Evolutionary conservation across 2,329 filamentous ascomycete species (phyloP), one percentile per base, ranked within the genome.

Genomic region (Neofusicoccum parvum): DNA sequence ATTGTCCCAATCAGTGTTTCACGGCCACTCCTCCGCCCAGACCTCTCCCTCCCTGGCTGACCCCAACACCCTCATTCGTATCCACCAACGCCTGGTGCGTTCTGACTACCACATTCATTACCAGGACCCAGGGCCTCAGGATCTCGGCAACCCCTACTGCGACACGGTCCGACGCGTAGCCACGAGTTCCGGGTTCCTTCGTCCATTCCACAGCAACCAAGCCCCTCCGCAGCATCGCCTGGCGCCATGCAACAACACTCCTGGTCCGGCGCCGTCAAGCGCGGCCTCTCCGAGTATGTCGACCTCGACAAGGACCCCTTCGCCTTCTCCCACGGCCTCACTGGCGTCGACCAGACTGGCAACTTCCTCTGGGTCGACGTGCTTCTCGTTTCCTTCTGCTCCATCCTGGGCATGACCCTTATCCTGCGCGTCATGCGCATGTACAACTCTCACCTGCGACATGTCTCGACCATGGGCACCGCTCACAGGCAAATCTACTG

Each of bases 301-400:
- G 49, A 66, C 46, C 37, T 37, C 17, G 37, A 50, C 50, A 39
- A 43, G 58, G 74, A 76, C 7, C 67, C 67, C 23, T 74, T 79
- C 68, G 73, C 73, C 60, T 80, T 74, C 69, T 76, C 78, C 32
- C 78, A 79, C 69, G 82, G 82, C 66, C 75, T 84, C 5, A 72
- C 71, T 20, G 82, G 82, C 51, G 82, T 84, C 56, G 76, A 83
- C 71, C 82, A 84, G 70, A 67, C 69, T 11, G 72, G 75, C 49
- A 84, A 84, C 75, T 83, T 74, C 69, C 71, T 82, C 46, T 83
- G 80, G 73, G 77, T 79, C 67, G 76, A 83, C 68, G 74, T 78
- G 17, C 73, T 83, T 51, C 70, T 80, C 2, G 64, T 69, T 10
- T 74, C 72, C 20, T 80, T 81, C 69, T 68, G 76, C 53, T 69